Evolutionary conservation across 2,329 filamentous ascomycete species (phyloP).

Genomic region (Penicillium sp.): DNA sequence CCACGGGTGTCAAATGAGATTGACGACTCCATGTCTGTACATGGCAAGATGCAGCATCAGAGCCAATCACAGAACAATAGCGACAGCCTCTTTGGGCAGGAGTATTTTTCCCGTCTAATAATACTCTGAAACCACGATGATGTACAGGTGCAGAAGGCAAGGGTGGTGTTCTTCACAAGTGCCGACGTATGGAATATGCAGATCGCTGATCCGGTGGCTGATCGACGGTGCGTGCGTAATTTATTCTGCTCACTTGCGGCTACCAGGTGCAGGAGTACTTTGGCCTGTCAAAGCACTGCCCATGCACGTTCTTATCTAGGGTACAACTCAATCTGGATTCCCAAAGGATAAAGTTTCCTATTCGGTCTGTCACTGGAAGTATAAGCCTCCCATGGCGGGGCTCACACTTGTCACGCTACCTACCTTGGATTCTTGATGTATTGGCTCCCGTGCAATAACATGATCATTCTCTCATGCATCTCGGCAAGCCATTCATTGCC

Average conservation of each 20-base stretch:
- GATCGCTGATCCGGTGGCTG: constrained; percentile 11
- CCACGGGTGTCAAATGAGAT: constrained; percentile 2
- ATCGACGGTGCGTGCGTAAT: constrained; percentile 24
- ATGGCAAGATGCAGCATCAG: constrained; percentile 11
- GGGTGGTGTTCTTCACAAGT: neutral
- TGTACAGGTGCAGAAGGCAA: neutral
- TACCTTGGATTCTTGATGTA: neutral
- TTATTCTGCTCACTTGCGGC: neutral
- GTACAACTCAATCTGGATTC: neutral
- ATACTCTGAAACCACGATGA: neutral
- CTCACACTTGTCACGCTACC: neutral
- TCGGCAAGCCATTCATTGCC: neutral
- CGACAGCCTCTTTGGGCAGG: constrained; percentile 5
- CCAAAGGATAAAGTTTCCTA: neutral
- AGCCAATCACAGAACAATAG: constrained; percentile 1
- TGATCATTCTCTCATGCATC: neutral
- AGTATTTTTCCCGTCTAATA: neutral
- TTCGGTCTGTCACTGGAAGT: neutral
- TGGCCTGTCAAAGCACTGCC: neutral
- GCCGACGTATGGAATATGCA: neutral
- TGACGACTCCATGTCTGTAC: neutral
- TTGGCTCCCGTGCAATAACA: neutral
- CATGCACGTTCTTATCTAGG: neutral
- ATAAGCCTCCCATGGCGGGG: neutral
- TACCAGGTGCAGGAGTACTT: neutral